Conservation (phyloP, 345 rosid genomes). For the Cardamine occulta region DNA sequence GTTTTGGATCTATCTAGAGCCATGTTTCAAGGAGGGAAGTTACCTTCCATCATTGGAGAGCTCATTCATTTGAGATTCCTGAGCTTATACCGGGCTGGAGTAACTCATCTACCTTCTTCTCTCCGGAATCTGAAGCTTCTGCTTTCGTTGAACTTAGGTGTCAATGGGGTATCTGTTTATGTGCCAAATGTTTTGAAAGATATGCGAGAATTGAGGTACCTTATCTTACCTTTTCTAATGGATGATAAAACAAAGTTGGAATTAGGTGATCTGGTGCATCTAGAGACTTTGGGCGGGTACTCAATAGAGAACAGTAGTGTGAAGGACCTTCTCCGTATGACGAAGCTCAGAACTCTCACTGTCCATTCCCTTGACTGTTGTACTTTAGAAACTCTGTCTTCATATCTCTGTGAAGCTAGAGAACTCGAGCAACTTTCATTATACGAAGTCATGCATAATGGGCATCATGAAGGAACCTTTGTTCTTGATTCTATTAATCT, state of each 20-base stretch:
- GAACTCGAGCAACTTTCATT: slow-evolving; percentile 10
- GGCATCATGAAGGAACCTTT: not conserved
- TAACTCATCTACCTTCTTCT: slow-evolving; percentile 35
- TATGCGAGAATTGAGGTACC: slow-evolving; percentile 36
- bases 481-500: slow-evolving; percentile 19
- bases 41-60: slow-evolving; percentile 44
- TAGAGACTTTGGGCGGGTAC: too few relatives aligned
- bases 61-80: slow-evolving; percentile 50
- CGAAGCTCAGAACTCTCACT: slow-evolving; percentile 21
- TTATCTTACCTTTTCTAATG: slow-evolving; percentile 22
- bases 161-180: slow-evolving; percentile 21
- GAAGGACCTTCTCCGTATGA: slow-evolving; percentile 23
- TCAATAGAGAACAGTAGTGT: slow-evolving; percentile 16
- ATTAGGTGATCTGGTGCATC: slow-evolving; percentile 25
- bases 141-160: slow-evolving; percentile 33
- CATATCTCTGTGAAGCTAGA: slow-evolving; percentile 22
- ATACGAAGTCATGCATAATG: too few relatives aligned
- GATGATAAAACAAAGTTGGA: slow-evolving; percentile 22
- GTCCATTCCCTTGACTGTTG: slow-evolving; percentile 6
- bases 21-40: slow-evolving; percentile 17
- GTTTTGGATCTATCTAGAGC: slow-evolving; percentile 32
- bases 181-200: slow-evolving; percentile 41
- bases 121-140: slow-evolving; percentile 36
- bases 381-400: slow-evolving; percentile 21
- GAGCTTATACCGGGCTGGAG: slow-evolving; percentile 25